Conservation (phyloP, 257 asterid species). For the Solanum arcanum region DNA sequence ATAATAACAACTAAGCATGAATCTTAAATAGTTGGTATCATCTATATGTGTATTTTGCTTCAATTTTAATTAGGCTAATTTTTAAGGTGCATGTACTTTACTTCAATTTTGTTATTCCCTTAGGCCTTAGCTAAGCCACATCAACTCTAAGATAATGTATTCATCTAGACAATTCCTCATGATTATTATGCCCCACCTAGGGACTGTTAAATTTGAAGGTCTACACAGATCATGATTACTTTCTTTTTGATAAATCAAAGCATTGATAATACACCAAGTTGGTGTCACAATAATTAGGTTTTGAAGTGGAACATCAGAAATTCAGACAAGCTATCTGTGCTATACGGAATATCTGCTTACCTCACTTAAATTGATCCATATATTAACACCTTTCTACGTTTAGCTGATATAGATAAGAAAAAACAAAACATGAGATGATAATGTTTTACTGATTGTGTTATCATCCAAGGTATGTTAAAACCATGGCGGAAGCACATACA, state of each 20-base stretch:
- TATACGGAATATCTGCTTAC: neutral
- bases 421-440: neutral
- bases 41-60: neutral
- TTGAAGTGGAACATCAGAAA: neutral
- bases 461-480: neutral
- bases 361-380: neutral
- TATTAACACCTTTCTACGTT: neutral
- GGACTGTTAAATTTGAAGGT: neutral
- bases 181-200: neutral
- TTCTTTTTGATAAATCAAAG: neutral
- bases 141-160: neutral
- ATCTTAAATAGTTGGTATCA: neutral
- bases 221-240: neutral
- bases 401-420: neutral
- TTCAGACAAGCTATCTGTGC: neutral
- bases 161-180: neutral
- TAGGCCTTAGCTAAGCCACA: neutral
- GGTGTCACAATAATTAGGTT: neutral
- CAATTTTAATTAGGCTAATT: neutral
- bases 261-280: neutral
- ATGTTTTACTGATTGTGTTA: neutral
- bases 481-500: neutral
- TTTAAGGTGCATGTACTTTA: neutral
- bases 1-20: neutral
- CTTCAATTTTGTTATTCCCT: neutral